Conservation (phyloP, 129 eudicot genomes). For the Lactuca saligna region DNA sequence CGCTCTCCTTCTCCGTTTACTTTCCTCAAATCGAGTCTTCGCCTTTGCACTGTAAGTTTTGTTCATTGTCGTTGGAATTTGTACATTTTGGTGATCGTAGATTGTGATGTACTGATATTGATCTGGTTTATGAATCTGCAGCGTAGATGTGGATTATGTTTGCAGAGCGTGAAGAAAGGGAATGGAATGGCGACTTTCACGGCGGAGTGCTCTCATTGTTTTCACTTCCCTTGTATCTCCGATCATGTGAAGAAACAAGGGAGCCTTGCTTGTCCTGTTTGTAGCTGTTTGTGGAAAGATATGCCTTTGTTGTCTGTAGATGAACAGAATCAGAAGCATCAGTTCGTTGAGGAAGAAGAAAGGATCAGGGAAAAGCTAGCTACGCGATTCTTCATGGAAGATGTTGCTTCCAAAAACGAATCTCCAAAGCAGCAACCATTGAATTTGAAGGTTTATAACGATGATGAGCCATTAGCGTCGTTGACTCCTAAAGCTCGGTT, state of each 20-base stretch:
- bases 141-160: constrained; percentile 77
- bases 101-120: background rate
- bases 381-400: constrained; percentile 15
- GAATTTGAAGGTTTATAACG: constrained; percentile 66
- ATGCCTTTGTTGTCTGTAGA: constrained; percentile 35
- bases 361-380: constrained; percentile 29
- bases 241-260: constrained; percentile 38
- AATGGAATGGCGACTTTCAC: constrained; percentile 84
- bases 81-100: background rate
- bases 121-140: constrained; percentile 20
- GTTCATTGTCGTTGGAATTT: background rate
- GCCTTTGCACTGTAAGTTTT: constrained; percentile 51
- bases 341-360: constrained; percentile 16
- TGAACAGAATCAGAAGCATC: constrained; percentile 12
- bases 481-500: constrained; percentile 36
- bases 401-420: constrained; percentile 3
- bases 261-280: constrained; percentile 38
- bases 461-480: constrained; percentile 38
- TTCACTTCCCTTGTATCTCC: constrained; percentile 65
- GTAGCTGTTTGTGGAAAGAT: constrained; percentile 40
- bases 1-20: constrained; percentile 74
- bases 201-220: constrained; percentile 83
- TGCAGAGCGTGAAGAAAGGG: constrained; percentile 69
- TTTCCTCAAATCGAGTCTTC: constrained; percentile 63
- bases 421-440: constrained; percentile 25